Percentiles rank a stretch among this genome's conserved stretches.
Evolutionary conservation across 495 filamentous ascomycete species (phyloP).

Genomic region (Neurospora sp.): DNA sequence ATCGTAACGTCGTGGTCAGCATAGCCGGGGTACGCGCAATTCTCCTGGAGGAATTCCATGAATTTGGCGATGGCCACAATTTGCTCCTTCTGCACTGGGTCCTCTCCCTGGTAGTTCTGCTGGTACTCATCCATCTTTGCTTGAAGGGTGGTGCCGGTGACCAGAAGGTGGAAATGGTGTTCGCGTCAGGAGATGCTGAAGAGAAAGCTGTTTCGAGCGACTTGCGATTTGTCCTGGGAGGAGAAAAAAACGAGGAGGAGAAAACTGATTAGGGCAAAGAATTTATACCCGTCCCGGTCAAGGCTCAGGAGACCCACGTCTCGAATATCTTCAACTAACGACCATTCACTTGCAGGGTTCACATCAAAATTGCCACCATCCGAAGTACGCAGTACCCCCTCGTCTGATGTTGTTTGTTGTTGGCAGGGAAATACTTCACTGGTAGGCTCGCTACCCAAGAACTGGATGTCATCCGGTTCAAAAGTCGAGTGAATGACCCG

Average conservation of each 20-base stretch:
- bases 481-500: too few relatives aligned
- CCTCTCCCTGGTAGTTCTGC: too few relatives aligned
- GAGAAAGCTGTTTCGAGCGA: too few relatives aligned
- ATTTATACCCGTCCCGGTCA: not conserved
- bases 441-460: too few relatives aligned
- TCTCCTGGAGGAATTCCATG: not conserved
- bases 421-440: too few relatives aligned
- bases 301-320: not conserved
- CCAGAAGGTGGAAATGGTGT: not conserved
- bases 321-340: not conserved
- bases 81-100: too few relatives aligned
- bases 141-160: not conserved
- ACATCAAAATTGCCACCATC: not conserved
- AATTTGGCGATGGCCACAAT: too few relatives aligned
- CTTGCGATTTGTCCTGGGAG: too few relatives aligned
- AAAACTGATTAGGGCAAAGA: too few relatives aligned
- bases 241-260: too few relatives aligned
- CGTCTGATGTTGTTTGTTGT: not conserved
- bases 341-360: not conserved
- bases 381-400: not conserved
- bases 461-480: too few relatives aligned
- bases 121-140: not conserved
- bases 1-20: not conserved
- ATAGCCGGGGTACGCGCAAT: not conserved
- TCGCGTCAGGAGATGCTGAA: too few relatives aligned